Base-by-base conservation (phyloP, 2,329 filamentous ascomycete genomes). In the Epichloe sp. region DNA sequence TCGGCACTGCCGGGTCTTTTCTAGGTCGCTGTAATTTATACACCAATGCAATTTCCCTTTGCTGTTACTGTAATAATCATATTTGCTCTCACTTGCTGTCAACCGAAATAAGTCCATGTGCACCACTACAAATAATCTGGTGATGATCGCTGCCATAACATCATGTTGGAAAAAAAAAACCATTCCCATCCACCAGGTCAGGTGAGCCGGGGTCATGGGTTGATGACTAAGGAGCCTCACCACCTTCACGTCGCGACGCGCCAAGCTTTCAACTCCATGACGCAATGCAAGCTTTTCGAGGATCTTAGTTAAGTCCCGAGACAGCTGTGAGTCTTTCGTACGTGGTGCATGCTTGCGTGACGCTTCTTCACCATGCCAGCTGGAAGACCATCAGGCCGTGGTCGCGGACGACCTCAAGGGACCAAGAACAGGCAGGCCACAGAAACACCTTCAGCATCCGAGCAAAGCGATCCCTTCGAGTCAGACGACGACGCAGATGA, bases 1-100 rank as follows among this genome's bases (percentile, higher is more conserved):
- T 67, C 59, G 69, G 68, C 66, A 68, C 61, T 70, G 69, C 68
- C 68, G 64, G 67, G 68, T 68, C 66, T 68, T 69, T 68, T 70
- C 68, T 71, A 71, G 66, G 68, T 74, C 76, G 75, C 72, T 80
- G 77, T 80, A 80, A 78, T 78, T 76, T 79, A 78, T 77, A 77
- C 68, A 74, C 70, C 69, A 73, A 74, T 68, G 74, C 75, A 75
- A 75, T 77, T 73, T 71, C 70, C 64, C 64, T 68, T 69, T 37
- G 64, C 58, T 64, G 60, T 61, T 58, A 51, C 49, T 52, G 11
- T 45, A 41, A 34, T 23, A 43, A 36, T 15, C 6, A 17, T 38
- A 41, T 46, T 21, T 14, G 26, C 19, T 17, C 19, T 21, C 5
- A 17, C 35, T 5, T 19, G 5, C 2, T 21, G 3, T 26, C 37